Percentiles rank a stretch among this genome's conserved stretches.
These are phyloP conservation scores for Saturnispora diversa DNA, from an alignment of 805 yeast species.

Conservation along the genomic window DNA sequence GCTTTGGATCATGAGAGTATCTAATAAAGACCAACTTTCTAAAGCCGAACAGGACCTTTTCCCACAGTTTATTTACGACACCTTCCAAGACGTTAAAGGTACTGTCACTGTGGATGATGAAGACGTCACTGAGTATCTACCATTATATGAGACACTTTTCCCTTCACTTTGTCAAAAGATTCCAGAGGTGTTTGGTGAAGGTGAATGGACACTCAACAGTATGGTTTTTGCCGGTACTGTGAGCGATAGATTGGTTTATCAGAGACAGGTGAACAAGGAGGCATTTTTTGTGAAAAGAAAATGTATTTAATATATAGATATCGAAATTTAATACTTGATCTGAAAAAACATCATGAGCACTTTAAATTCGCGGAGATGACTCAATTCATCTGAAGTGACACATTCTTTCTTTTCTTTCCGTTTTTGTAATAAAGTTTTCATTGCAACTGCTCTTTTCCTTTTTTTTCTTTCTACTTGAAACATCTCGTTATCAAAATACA, in stretches of 20 bases:
- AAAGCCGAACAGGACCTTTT: constrained; percentile 30
- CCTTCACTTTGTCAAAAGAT: constrained; percentile 43
- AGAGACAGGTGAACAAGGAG: constrained; percentile 24
- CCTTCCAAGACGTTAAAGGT: constrained; percentile 27
- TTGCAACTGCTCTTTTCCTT: too few relatives aligned
- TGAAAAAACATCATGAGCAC: too few relatives aligned
- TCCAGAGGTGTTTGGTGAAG: constrained; percentile 38
- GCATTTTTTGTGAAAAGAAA: constrained; percentile 16
- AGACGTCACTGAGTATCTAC: constrained; percentile 48
- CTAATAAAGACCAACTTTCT: constrained; percentile 35
- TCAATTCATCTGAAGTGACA: too few relatives aligned
- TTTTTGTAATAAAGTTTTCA: too few relatives aligned
- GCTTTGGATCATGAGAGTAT: constrained; percentile 55
- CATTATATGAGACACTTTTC: constrained; percentile 38
- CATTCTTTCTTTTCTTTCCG: too few relatives aligned
- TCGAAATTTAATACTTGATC: too few relatives aligned
- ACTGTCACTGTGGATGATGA: constrained; percentile 34
- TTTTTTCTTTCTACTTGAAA: too few relatives aligned
- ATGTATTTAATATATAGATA: too few relatives aligned
- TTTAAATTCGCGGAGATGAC: too few relatives aligned
- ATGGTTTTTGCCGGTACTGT: constrained; percentile 37
- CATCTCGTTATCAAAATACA: too few relatives aligned
- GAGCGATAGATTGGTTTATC: constrained; percentile 24
- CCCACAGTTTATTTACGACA: constrained; percentile 43
- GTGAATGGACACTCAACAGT: constrained; percentile 41